These are phyloP conservation scores for Entomortierella lignicola DNA, from an alignment of 192 early-diverging fungal genomes.

Conservation along the genomic window DNA sequence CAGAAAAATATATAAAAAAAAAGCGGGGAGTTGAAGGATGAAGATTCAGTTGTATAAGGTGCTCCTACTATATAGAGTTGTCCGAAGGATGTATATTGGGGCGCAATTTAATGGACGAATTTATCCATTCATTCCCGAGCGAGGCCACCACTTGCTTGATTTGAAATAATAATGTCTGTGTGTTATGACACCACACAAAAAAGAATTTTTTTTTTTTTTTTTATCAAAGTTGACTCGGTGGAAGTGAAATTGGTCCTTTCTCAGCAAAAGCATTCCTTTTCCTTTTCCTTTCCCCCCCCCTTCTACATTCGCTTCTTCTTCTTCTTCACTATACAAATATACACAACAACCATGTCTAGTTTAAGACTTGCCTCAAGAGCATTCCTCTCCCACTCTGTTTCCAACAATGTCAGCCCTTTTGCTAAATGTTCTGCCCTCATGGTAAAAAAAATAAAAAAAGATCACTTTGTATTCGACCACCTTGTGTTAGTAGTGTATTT, in stretches of 20 bases:
- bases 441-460: background rate
- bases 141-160: too few relatives aligned
- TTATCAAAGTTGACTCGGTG: constrained; percentile 48
- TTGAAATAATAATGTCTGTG: background rate
- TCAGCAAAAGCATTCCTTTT: background rate
- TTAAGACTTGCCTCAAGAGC: constrained; percentile 30
- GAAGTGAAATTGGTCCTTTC: constrained; percentile 11
- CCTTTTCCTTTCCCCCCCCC: background rate
- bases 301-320: background rate
- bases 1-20: background rate
- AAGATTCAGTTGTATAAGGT: too few relatives aligned
- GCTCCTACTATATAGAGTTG: too few relatives aligned
- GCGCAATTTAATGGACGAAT: background rate
- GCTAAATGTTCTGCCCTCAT: constrained; percentile 19
- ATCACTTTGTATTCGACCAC: background rate
- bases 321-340: background rate
- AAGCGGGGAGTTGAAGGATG: constrained; percentile 21
- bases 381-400: constrained; percentile 14
- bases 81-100: background rate
- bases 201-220: constrained; percentile 27
- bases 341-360: constrained; percentile 27
- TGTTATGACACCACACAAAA: background rate
- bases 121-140: constrained; percentile 1
- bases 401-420: constrained; percentile 17
- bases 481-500: background rate